Evolutionary conservation across 2,329 filamentous ascomycete genomes (phyloP), one percentile per base, ranked within the genome.

Genomic region (Fusarium liriodendri): DNA sequence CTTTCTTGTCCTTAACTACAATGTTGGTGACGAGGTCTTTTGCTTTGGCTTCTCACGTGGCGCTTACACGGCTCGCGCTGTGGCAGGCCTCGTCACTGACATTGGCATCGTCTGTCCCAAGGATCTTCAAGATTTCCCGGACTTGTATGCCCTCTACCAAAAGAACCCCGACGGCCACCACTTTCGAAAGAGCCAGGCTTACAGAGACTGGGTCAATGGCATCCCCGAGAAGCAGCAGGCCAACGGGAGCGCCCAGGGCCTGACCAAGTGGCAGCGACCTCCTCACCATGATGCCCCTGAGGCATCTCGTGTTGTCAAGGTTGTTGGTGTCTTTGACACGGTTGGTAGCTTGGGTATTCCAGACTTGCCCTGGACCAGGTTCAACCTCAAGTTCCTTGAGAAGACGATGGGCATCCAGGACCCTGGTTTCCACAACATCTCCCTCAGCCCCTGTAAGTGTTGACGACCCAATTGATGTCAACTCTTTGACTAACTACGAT

Each of bases 21-120:
- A 77, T 18, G 33, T 67, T 1, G 76, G 76, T 2, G 76, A 78
- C n/a, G 80, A 83, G 64, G 79, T 83, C 29, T 75, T 82, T 20
- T 79, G 82, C 35, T 74, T 83, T 33, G 82, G 82, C 16, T 83
- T 83, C 73, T 83, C 82, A 0, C 77, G 82, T 2, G 82, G 82
- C 25, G 82, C 82, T 25, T 83, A 82, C 63, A 83, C 82, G 0
- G 82, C 81, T n/a, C 81, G 82, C 13, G 80, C 81, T 2, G 78
- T 83, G 5, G 79, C 81, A 4, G 76, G 76, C 14, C 76, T 78
- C 16, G 70, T 81, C 33, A 76, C 74, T 20, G 73, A 78, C 37
- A 73, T 80, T 57, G 79, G 79, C 8, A 67, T 81, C 62, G 69
- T 80, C 55, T 70, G 76, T 22, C 78, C 76, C 16, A 60, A 65